These are phyloP conservation scores for Spergularia marina DNA, from an alignment of 148 eudicot genomes.

Conservation along the genomic window DNA sequence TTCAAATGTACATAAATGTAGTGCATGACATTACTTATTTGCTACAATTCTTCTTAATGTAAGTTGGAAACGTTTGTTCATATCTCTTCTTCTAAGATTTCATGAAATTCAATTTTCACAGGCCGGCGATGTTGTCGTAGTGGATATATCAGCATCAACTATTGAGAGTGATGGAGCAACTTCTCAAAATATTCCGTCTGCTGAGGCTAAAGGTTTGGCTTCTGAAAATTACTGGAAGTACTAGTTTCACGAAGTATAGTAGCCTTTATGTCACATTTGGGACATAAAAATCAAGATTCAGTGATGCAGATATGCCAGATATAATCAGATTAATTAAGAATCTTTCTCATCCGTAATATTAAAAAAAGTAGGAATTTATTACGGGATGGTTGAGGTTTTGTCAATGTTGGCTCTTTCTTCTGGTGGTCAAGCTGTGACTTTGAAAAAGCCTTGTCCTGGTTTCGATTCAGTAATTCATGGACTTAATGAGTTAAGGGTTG, in stretches of 20 bases:
- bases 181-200: conserved; percentile 77
- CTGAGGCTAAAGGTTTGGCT: conserved; percentile 85
- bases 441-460: not conserved
- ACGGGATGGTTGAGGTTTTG: not conserved
- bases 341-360: not conserved
- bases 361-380: not conserved
- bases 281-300: not conserved
- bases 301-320: not conserved
- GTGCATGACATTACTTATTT: not conserved
- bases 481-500: not conserved
- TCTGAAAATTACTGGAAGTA: conserved; percentile 10
- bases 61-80: not conserved
- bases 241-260: not conserved
- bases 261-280: not conserved
- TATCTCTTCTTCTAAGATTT: not conserved
- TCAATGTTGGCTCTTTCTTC: not conserved
- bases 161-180: conserved; percentile 60
- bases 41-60: not conserved
- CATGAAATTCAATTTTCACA: conserved; percentile 32
- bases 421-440: not conserved
- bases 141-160: conserved; percentile 89
- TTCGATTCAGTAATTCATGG: not conserved
- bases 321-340: not conserved
- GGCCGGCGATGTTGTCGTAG: conserved; percentile 90
- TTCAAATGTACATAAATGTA: not conserved